Evolutionary conservation across 371 early-diverging fungal species (phyloP).

Genomic region (Mucor saturninus): DNA sequence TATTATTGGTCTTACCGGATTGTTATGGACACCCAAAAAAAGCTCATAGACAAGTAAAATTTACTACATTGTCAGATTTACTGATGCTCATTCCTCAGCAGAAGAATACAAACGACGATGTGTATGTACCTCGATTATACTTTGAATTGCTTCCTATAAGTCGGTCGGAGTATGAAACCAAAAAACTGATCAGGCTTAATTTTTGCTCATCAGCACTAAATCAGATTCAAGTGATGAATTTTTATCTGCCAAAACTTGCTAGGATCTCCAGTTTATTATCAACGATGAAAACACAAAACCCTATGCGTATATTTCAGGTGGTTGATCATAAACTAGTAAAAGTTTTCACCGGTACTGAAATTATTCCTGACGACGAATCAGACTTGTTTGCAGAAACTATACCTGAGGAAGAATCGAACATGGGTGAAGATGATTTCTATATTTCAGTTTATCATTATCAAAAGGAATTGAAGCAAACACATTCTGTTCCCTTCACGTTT

Average conservation of each 20-base stretch:
- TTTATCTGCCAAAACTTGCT: background rate
- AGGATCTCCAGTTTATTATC: too few relatives aligned
- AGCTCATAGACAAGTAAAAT: background rate
- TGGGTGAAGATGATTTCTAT: constrained; percentile 41
- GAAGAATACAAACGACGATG: too few relatives aligned
- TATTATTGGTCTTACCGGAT: constrained; percentile 18
- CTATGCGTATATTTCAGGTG: background rate
- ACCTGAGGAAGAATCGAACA: constrained; percentile 57
- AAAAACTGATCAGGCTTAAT: constrained; percentile 58
- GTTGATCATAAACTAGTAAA: background rate
- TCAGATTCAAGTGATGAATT: background rate
- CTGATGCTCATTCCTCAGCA: background rate
- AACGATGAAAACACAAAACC: too few relatives aligned
- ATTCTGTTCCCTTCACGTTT: constrained; percentile 82
- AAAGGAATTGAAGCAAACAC: constrained; percentile 62
- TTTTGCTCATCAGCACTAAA: constrained; percentile 38
- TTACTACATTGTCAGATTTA: background rate
- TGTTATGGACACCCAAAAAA: background rate
- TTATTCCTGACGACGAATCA: background rate
- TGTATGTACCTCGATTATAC: constrained; percentile 36
- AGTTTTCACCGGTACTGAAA: background rate
- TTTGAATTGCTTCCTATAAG: constrained; percentile 81
- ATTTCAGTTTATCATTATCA: constrained; percentile 73
- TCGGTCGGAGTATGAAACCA: constrained; percentile 74
- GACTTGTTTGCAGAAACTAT: constrained; percentile 26